Evolutionary conservation across 1,139 yeast genomes (phyloP).

Genomic region (Kodamaea derodonti): DNA sequence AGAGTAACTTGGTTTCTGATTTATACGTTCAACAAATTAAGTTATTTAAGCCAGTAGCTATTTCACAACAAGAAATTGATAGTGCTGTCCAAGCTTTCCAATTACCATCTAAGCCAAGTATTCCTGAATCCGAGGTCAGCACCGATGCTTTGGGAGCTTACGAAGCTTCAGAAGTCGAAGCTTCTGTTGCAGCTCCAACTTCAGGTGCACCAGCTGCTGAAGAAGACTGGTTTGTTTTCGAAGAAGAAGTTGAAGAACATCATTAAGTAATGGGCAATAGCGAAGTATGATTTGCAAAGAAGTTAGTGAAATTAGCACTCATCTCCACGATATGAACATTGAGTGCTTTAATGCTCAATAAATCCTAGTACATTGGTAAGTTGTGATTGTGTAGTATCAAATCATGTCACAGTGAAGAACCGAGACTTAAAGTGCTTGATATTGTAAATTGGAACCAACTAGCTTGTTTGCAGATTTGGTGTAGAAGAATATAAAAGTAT

Average conservation of each 20-base stretch:
- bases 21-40: constrained; percentile 84
- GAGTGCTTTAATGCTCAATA: too few species aligned
- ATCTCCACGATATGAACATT: too few species aligned
- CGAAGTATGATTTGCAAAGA: too few species aligned
- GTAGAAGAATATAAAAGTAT: too few species aligned
- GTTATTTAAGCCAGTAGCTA: constrained; percentile 80
- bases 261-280: too few species aligned
- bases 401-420: too few species aligned
- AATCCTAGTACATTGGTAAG: too few species aligned
- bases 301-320: too few species aligned
- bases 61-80: constrained; percentile 71
- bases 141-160: constrained; percentile 73
- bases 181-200: constrained; percentile 28
- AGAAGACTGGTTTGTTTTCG: constrained; percentile 84
- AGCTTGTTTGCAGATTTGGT: too few species aligned
- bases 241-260: constrained; percentile 74
- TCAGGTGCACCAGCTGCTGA: constrained; percentile 43
- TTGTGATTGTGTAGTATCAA: too few species aligned
- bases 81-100: constrained; percentile 79
- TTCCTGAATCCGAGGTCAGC: constrained; percentile 71
- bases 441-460: too few species aligned
- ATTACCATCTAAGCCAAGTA: constrained; percentile 68
- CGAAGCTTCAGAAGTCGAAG: constrained; percentile 74
- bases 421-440: too few species aligned
- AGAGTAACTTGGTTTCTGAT: constrained; percentile 71